Conservation (phyloP, 2,329 filamentous ascomycete genomes). For the Scedosporium aurantiacum region DNA sequence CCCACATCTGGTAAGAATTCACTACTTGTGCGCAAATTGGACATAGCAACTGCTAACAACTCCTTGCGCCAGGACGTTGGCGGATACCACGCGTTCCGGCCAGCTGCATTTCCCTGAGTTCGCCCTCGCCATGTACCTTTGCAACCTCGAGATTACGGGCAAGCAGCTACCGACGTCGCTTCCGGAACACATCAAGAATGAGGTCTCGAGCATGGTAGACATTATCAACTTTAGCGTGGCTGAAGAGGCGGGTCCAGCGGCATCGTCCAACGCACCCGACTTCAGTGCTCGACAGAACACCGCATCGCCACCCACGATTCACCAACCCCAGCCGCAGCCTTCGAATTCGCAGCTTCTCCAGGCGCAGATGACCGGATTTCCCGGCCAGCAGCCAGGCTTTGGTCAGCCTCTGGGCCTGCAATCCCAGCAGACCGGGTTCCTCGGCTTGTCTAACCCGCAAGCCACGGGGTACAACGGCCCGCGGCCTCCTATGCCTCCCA, state of each 20-base stretch:
- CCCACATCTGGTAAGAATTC: constrained; percentile 70
- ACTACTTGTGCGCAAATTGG: not conserved
- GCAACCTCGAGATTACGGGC: constrained; percentile 83
- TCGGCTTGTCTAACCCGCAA: constrained; percentile 56
- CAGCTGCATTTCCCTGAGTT: constrained; percentile 97
- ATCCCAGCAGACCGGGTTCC: constrained; percentile 59
- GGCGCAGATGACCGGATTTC: constrained; percentile 59
- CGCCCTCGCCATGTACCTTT: constrained; percentile 94
- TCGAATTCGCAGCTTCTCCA: constrained; percentile 58
- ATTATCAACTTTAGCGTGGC: constrained; percentile 92
- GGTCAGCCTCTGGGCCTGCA: constrained; percentile 50
- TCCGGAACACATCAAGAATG: constrained; percentile 83
- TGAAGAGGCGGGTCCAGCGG: constrained; percentile 51
- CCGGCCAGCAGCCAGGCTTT: constrained; percentile 37
- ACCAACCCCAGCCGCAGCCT: constrained; percentile 63
- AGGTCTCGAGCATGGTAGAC: constrained; percentile 98
- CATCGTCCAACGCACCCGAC: constrained; percentile 55
- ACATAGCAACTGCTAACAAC: constrained; percentile 11
- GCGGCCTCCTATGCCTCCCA: constrained; percentile 81
- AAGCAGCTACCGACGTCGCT: constrained; percentile 65
- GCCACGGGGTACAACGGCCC: constrained; percentile 72
- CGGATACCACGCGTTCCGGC: constrained; percentile 91
- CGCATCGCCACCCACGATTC: constrained; percentile 40
- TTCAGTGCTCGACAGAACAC: constrained; percentile 45
- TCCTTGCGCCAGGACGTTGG: constrained; percentile 55